A percentile compares a stretch with the other conserved stretches of the same genome.
phyloP scores from a whole-genome alignment of 805 yeast species.

The Ogataea henricii region DNA sequence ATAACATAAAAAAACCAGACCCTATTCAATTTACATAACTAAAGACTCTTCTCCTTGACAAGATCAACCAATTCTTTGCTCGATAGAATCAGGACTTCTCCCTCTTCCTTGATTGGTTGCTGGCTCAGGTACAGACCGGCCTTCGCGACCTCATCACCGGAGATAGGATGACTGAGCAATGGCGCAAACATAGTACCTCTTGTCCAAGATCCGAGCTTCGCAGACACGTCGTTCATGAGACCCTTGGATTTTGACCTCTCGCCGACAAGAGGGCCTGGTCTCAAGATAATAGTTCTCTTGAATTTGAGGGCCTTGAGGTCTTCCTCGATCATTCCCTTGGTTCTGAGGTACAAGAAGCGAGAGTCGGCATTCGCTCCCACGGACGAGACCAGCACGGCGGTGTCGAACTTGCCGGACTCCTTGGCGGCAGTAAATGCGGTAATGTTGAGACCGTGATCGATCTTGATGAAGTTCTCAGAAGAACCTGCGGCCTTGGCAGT shows the following conservation, averaged over 20 bases:
- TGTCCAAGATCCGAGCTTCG: slow-evolving; percentile 34
- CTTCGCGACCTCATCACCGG: slow-evolving; percentile 65
- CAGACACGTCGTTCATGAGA: slow-evolving; percentile 34
- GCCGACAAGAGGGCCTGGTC: slow-evolving; percentile 79
- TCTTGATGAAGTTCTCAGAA: slow-evolving; percentile 63
- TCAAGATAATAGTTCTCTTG: slow-evolving; percentile 69
- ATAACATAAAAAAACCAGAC: too few relatives aligned
- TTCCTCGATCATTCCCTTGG: slow-evolving; percentile 78
- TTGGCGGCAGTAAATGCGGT: slow-evolving; percentile 74
- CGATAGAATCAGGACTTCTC: slow-evolving; percentile 27
- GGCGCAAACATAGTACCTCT: slow-evolving; percentile 39
- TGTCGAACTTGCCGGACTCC: slow-evolving; percentile 58
- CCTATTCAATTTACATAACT: background rate
- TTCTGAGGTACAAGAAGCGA: slow-evolving; percentile 56
- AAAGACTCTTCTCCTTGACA: slow-evolving; percentile 18
- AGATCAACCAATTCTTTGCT: slow-evolving; percentile 26
- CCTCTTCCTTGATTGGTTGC: slow-evolving; percentile 25
- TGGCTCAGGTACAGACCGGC: slow-evolving; percentile 39
- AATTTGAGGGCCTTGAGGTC: slow-evolving; percentile 63
- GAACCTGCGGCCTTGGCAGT: slow-evolving; percentile 74
- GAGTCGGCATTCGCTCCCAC: slow-evolving; percentile 63
- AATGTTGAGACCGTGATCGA: slow-evolving; percentile 74
- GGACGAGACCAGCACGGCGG: slow-evolving; percentile 68
- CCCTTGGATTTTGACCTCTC: slow-evolving; percentile 50
- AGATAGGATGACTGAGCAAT: slow-evolving; percentile 46